Evolutionary conservation across 2,329 filamentous ascomycete genomes (phyloP).

Genomic region (Microsporum ferrugineum): DNA sequence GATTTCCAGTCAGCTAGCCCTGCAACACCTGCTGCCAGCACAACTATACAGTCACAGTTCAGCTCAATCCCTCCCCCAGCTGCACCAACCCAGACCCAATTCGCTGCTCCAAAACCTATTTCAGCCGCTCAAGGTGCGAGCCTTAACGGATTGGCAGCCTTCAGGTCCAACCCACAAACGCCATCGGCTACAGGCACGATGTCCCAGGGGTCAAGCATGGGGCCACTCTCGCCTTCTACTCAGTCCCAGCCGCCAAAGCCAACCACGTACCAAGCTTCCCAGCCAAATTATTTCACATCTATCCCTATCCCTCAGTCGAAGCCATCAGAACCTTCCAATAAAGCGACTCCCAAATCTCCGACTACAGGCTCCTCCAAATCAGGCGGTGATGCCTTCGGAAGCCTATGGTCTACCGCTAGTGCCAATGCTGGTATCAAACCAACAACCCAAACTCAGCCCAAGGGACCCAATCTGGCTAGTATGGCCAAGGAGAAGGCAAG

Average conservation of each 20-base stretch:
- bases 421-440: slow-evolving; percentile 68
- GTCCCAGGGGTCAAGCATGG: slow-evolving; percentile 43
- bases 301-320: slow-evolving; percentile 40
- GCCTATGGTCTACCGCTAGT: slow-evolving; percentile 60
- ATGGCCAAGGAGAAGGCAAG: slow-evolving; percentile 97
- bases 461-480: slow-evolving; percentile 74
- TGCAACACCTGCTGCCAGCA: slow-evolving; percentile 39
- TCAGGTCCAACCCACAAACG: slow-evolving; percentile 70
- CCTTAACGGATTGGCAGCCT: slow-evolving; percentile 65
- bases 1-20: slow-evolving; percentile 84
- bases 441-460: slow-evolving; percentile 45
- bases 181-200: slow-evolving; percentile 44
- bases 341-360: slow-evolving; percentile 30
- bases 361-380: slow-evolving; percentile 36
- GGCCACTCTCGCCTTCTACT: slow-evolving; percentile 30
- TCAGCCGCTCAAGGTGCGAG: slow-evolving; percentile 72
- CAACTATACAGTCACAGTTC: slow-evolving; percentile 25
- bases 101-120: slow-evolving; percentile 71
- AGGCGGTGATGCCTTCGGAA: slow-evolving; percentile 78
- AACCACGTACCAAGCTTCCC: slow-evolving; percentile 58
- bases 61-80: slow-evolving; percentile 36
- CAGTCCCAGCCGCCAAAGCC: slow-evolving; percentile 43
- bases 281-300: slow-evolving; percentile 92
- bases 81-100: slow-evolving; percentile 48
- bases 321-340: slow-evolving; percentile 26